phyloP scores from a whole-genome alignment of 2,329 filamentous ascomycete genomes.

The Huntiella savannae region DNA sequence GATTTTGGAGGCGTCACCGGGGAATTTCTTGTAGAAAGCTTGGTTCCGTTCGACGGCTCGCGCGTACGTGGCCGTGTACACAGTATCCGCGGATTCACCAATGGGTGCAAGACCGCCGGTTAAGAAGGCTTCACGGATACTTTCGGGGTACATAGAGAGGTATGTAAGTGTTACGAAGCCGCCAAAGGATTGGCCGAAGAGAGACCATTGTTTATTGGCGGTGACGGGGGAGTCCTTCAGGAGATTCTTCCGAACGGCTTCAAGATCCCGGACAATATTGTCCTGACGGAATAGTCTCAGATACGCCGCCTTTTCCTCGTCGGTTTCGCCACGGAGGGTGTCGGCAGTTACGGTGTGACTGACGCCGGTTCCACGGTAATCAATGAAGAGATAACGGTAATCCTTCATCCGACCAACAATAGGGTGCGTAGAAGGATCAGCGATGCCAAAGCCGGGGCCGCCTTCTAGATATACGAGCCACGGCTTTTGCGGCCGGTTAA shows the following conservation, averaged over 20 bases:
- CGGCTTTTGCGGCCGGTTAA: conserved; percentile 25
- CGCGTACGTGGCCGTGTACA: conserved; percentile 49
- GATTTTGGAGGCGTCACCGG: conserved; percentile 54
- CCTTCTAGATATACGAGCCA: conserved; percentile 64
- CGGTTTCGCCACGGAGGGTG: conserved; percentile 40
- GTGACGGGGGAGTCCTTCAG: conserved; percentile 25
- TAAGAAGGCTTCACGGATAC: conserved; percentile 64
- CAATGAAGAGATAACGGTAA: conserved; percentile 72
- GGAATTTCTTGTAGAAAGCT: conserved; percentile 69
- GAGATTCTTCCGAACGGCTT: conserved; percentile 61
- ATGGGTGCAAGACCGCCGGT: conserved; percentile 71
- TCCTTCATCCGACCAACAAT: conserved; percentile 58
- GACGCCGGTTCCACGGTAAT: conserved; percentile 76
- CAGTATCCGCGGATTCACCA: conserved; percentile 48
- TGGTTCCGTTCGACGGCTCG: conserved; percentile 54
- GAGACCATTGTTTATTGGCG: conserved; percentile 51
- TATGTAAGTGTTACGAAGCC: conserved; percentile 76
- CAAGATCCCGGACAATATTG: conserved; percentile 74
- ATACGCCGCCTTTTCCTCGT: conserved; percentile 55
- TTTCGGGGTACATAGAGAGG: conserved; percentile 59
- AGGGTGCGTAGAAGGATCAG: conserved; percentile 51
- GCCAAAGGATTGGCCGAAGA: conserved; percentile 82
- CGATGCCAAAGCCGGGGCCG: conserved; percentile 64
- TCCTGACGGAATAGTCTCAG: conserved; percentile 75
- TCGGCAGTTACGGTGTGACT: conserved; percentile 61